Evolutionary conservation across 2,329 filamentous ascomycete species (phyloP), one percentile per base, ranked within the genome.

Genomic region (Pseudogymnoascus sp.): DNA sequence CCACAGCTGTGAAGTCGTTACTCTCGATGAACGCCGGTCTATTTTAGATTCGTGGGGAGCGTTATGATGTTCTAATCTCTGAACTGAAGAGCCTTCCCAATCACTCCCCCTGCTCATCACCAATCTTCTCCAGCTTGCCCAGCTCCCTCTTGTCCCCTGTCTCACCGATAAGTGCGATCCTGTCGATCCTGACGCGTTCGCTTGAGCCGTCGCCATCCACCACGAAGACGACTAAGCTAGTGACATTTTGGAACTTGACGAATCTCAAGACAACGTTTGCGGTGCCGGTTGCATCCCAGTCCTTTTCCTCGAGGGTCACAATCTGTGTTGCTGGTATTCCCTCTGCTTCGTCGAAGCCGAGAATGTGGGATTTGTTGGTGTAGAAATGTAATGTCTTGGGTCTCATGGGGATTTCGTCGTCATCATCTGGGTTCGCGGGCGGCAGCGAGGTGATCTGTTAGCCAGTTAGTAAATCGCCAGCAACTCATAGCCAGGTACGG

Each of bases 211-310:
- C 90, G 1, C 92, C 93, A 73, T 96, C 88, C 62, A 90, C 89
- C 35, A 99, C 87, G 74, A 97, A 99, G 10, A 99, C 70, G 16
- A 96, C 88, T 70, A 99, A 73, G 66, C 87, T 95, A 65, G 86
- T 89, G 62, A 97, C 89, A 73, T 92, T 96, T 78, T 97, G 95
- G 80, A 97, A 99, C 79, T 97, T 97, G 77, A 99, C 95, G 72
- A 93, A 97, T 13, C 93, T 89, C 70, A 97, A 78, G 50, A 82
- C 77, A 62, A 93, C 78, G 70, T 81, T 89, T 13, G 86, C 88
- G 7, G 90, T 93, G 61, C 86, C 88, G 13, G 90, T 85, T 50
- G 82, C 79, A 74, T 92, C 90, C 93, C 95, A 99, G 72, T 96
- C 91, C 61, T 83, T 81, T 53, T 86, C 80, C 65, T 82, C 80